Base-by-base conservation (phyloP, 805 yeast species). In the Starmerella sirachaensis region DNA sequence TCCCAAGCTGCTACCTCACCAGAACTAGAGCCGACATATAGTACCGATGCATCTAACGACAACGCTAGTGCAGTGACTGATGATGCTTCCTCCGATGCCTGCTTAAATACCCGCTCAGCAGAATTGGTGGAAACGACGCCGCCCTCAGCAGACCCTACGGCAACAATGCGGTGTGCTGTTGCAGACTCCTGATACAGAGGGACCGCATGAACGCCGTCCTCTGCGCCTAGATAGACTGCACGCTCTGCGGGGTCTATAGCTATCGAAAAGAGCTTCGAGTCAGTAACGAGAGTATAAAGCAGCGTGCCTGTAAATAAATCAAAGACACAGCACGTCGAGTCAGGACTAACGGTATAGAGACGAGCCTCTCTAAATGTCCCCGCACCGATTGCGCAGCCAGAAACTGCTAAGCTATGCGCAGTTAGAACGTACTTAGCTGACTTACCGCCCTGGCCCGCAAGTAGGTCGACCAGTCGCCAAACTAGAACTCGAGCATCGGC, bases 171-270 rank as follows among this genome's bases (percentile, higher is more conserved):
- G 10, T 63, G 60, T 1, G 56, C 41, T 5, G 51, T 47, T 14
- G 57, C 55, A 10, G 60, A 54, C 18, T 68, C 64, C 10, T 59
- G 58, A 47, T 59, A 61, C 33, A 81, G 56, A 7, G 76, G 70
- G 5, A 81, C 65, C 25, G 62, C 55, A 43, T 77, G 64, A 29
- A 83, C 50, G 10, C 94, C 95, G 43, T 72, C 67, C 2, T 59
- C 50, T 12, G 78, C 58, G 1, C 94, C 96, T 6, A 70, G 71
- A 53, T 79, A 88, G 1, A 81, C 41, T 2, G 74, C 67, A 49
- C 97, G 65, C 50, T 76, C 82, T 0, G 86, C 83, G 1, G 93
- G 84, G 56, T 88, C 97, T 5, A 71, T 60, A 0, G 73, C 66
- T 5, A 88, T 38, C 14, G 78, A 60, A 18, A 68, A 66, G 9